Percentiles rank a stretch among this genome's conserved stretches.
These are phyloP conservation scores for Aspergillus aculeatus DNA, from an alignment of 2,329 filamentous ascomycete species.

Conservation along the genomic window DNA sequence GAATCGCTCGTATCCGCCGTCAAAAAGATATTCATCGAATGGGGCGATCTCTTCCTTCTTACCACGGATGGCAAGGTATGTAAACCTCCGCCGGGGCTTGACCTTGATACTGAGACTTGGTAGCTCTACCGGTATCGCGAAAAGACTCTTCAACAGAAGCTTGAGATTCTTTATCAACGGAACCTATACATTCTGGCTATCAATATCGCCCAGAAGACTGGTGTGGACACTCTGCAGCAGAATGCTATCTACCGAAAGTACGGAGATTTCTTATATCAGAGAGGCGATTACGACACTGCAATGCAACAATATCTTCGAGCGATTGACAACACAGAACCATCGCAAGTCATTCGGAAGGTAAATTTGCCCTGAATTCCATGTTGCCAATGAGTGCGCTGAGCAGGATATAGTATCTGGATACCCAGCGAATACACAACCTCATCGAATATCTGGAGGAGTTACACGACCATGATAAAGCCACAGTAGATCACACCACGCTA, in stretches of 20 bases:
- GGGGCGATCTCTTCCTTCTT: constrained; percentile 89
- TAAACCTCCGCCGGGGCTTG: background rate
- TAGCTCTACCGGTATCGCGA: constrained; percentile 86
- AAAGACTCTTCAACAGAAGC: constrained; percentile 81
- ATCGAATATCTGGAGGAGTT: constrained; percentile 97
- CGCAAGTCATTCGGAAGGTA: constrained; percentile 91
- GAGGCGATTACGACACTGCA: constrained; percentile 93
- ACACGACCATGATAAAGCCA: constrained; percentile 89
- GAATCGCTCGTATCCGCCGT: constrained; percentile 81
- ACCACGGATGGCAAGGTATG: constrained; percentile 86
- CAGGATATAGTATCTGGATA: constrained; percentile 74
- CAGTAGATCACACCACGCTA: constrained; percentile 90
- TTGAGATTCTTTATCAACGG: constrained; percentile 90
- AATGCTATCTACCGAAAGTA: constrained; percentile 92
- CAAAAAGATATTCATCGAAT: constrained; percentile 76
- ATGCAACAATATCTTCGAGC: constrained; percentile 98
- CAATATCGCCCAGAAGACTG: constrained; percentile 85
- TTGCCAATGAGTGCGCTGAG: constrained; percentile 13
- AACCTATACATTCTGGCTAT: constrained; percentile 91
- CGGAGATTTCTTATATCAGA: constrained; percentile 91
- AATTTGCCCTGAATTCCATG: background rate
- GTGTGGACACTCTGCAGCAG: constrained; percentile 75
- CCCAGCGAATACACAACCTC: constrained; percentile 93
- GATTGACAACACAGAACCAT: constrained; percentile 93
- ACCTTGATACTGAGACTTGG: constrained; percentile 26